Evolutionary conservation across 371 early-diverging fungal species (phyloP), one percentile per base, ranked within the genome.

Genomic region (Mortierella sp.): DNA sequence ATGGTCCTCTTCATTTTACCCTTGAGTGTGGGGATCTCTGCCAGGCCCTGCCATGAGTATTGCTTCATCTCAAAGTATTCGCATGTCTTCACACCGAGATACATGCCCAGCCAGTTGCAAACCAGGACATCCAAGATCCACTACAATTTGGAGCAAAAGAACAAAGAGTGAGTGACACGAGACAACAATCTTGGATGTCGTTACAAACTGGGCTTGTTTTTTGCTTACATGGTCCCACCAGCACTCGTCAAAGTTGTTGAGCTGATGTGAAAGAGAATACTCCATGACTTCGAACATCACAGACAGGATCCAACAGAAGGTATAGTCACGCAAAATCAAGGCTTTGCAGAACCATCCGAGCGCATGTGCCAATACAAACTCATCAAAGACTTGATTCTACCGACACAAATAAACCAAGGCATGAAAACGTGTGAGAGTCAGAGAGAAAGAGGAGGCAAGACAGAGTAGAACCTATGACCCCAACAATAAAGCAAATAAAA

Each of bases 231-330:
- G 98, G 85, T 98, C 97, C 98, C 98, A 98, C 98, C 98, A 98
- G 81, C 99, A 98, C 84, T 98, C 99, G 37, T 94, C 94, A 85
- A 98, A 98, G 81, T 98, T 98, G 58, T 95, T 93, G 72, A 98
- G 85, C 78, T 98, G 98, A 80, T 97, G 97, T 67, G 93, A 87
- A 49, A 98, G 84, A 50, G 96, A 92, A 81, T 98, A 98, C 78
- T 98, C 99, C 83, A 94, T 87, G 34, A 98, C 80, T 80, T 98
- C 99, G 79, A 98, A 98, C 67, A 95, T 85, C 49, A 98, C 79
- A 0, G 95, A 95, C 53, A 97, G 73, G 53, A 97, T 94, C 98
- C 98, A 98, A 81, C 96, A 96, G 63, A 97, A 89, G 79, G 93
- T 95, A 76, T 93, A 91, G 82, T 98, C 97, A 30, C 98, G 88